phyloP scores from a whole-genome alignment of 2,329 filamentous ascomycete species.

The Hortaea werneckii region DNA sequence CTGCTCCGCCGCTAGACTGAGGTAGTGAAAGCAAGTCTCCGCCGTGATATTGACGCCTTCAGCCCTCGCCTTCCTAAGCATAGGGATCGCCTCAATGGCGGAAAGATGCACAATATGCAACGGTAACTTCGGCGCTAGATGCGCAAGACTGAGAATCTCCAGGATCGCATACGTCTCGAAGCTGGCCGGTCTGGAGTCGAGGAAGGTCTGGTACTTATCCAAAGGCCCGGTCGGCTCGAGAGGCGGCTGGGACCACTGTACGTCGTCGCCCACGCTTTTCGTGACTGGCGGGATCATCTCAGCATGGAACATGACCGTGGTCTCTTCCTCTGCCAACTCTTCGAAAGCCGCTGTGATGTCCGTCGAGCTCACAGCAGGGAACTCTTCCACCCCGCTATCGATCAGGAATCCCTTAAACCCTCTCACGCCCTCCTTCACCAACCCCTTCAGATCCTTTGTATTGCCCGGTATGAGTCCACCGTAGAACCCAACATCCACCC shows the following conservation, averaged over 20 bases:
- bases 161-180: constrained; percentile 89
- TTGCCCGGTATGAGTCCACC: constrained; percentile 92
- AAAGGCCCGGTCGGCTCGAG: constrained; percentile 61
- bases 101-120: constrained; percentile 92
- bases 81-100: constrained; percentile 75
- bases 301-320: constrained; percentile 97
- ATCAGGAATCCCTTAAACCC: constrained; percentile 98
- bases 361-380: constrained; percentile 72
- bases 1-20: constrained; percentile 71
- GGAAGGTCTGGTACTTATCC: constrained; percentile 77
- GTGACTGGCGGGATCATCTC: constrained; percentile 92
- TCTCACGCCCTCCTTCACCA: constrained; percentile 77
- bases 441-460: constrained; percentile 60
- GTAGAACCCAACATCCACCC: constrained; percentile 98
- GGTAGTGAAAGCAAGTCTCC: constrained; percentile 93
- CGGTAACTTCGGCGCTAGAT: constrained; percentile 68
- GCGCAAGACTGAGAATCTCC: constrained; percentile 72
- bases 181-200: constrained; percentile 75
- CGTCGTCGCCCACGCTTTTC: constrained; percentile 66
- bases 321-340: constrained; percentile 68
- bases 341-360: constrained; percentile 75
- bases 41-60: constrained; percentile 77
- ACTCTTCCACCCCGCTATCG: constrained; percentile 93
- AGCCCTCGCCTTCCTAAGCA: constrained; percentile 62
- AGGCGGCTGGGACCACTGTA: constrained; percentile 57